Base-by-base conservation (phyloP, 2,329 filamentous ascomycete species). In the Talaromyces pinophilus region DNA sequence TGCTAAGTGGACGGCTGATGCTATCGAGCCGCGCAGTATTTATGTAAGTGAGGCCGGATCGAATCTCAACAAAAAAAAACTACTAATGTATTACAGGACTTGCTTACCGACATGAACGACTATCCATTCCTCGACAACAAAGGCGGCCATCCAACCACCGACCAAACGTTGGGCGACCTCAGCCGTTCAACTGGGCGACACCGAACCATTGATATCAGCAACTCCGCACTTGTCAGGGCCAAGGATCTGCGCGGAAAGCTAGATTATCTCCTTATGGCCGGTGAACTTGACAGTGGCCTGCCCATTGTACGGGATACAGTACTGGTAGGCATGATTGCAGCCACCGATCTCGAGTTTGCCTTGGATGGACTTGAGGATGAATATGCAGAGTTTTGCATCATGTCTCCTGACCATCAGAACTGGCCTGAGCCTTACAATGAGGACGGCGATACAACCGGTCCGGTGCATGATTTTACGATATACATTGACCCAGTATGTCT, bases 121-220 rank as follows among this genome's bases (percentile, higher is more conserved):
- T 99, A 98, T 71, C 95, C 95, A 0, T 97, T 96, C 81, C 86
- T 99, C n/a, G 93, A 97, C 79, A 96, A 96, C 80, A 98, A 97
- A 77, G 62, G 55, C 19, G 87, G 93, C 68, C 93, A 96, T 71
- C 93, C 94, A 0, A 84, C 96, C 19, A 97, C 97, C 77, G 96
- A 93, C 0, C 90, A 91, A 0, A 91, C 96, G 64, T 85, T 99
- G 0, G 91, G 89, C 15, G 94, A 97, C 69, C 95, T 99, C 65
- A 90, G 94, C 0, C 88, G 91, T 1, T 88, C 89, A 5, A 82
- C 91, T 3, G 89, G 92, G 15, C 86, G 86, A 61, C 88, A 93
- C 74, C 87, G 93, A 63, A 83, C 93, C 64, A 97, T 99, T 70
- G 94, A 99, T 75, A 93, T 98, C 64, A 92, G 91, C 0, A 85